Evolutionary conservation across 306 rosid genomes (phyloP).

Genomic region (Castanopsis chinensis): DNA sequence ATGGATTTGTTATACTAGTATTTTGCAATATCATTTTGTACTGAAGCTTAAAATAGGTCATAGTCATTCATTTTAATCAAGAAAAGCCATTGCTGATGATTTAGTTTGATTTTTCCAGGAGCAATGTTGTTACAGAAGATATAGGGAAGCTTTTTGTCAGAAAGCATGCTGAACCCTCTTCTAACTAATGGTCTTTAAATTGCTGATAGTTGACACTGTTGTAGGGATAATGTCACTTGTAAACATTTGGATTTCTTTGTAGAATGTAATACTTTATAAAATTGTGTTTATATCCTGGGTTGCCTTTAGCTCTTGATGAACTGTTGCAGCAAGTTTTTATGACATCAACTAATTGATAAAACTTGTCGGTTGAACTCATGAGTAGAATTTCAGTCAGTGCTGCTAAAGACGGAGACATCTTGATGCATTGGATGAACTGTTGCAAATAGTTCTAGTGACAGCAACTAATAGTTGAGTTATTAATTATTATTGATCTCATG

Average conservation of each 20-base stretch:
- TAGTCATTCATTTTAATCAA: neutral
- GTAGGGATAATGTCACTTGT: conserved; percentile 1
- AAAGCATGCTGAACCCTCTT: conserved; percentile 43
- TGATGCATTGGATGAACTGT: neutral
- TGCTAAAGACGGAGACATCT: neutral
- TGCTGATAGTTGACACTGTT: conserved; percentile 18
- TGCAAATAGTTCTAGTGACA: too few species aligned
- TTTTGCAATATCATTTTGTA: neutral
- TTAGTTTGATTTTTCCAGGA: conserved; percentile 55
- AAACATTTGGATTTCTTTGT: conserved; percentile 15
- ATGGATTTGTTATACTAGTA: neutral
- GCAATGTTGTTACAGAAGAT: conserved; percentile 91
- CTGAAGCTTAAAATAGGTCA: neutral
- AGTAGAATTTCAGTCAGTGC: neutral
- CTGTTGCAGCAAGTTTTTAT: neutral
- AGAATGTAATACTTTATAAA: conserved; percentile 21
- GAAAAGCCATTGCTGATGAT: conserved; percentile 5
- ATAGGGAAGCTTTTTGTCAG: conserved; percentile 82
- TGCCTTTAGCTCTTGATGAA: neutral
- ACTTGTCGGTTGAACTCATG: neutral
- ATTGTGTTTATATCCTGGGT: conserved; percentile 18
- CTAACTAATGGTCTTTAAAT: conserved; percentile 26
- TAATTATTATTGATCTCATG: too few species aligned
- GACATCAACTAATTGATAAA: neutral
- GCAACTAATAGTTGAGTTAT: too few species aligned